Evolutionary conservation across 306 rosid genomes (phyloP).

Genomic region (Morella rubra): DNA sequence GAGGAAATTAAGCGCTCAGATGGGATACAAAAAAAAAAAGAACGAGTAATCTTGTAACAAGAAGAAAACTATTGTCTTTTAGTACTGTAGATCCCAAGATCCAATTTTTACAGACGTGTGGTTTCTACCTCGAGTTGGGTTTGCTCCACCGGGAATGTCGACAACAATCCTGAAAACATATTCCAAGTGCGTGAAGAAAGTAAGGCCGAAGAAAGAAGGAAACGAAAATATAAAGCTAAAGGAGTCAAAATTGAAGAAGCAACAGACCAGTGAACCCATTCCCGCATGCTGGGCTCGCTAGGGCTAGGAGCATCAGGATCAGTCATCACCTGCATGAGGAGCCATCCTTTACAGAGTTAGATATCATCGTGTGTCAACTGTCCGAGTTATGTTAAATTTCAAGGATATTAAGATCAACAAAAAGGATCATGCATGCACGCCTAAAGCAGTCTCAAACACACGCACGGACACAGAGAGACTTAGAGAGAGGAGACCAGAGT

Average conservation of each 20-base stretch:
- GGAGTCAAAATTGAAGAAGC: background rate
- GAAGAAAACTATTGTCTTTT: no score
- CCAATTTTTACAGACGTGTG: background rate
- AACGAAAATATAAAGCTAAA: background rate
- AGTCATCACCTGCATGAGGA: slow-evolving; percentile 69
- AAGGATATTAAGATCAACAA: no score
- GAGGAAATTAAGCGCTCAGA: no score
- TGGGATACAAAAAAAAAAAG: no score
- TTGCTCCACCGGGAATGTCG: slow-evolving; percentile 81
- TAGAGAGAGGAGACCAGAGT: slow-evolving; percentile 44
- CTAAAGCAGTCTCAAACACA: background rate
- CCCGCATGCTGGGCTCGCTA: slow-evolving; percentile 88
- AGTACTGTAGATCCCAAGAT: background rate
- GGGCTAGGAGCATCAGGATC: slow-evolving; percentile 98
- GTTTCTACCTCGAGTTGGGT: slow-evolving; percentile 57
- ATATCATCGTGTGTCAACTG: background rate
- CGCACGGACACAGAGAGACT: no score
- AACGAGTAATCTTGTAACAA: no score
- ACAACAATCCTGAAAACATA: slow-evolving; percentile 60
- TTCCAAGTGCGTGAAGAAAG: background rate
- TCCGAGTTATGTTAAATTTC: background rate
- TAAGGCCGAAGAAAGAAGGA: background rate
- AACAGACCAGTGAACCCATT: slow-evolving; percentile 75
- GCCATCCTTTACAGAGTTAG: background rate
- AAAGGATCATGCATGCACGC: slow-evolving; percentile 30